Evolutionary conservation across 2,329 filamentous ascomycete species (phyloP).

Genomic region (Fusarium foetens): DNA sequence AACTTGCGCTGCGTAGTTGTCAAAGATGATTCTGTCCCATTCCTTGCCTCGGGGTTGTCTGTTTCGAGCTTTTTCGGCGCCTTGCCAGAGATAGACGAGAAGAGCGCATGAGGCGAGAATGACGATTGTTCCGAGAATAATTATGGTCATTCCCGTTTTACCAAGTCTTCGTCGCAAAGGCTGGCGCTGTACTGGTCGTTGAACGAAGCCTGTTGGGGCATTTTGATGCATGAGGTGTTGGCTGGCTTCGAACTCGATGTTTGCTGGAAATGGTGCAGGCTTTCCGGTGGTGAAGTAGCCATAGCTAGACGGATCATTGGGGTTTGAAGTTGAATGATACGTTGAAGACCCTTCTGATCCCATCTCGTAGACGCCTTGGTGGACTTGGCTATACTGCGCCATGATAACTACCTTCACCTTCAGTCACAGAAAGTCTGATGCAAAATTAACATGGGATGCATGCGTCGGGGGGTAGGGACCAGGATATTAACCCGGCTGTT

Average conservation of each 20-base stretch:
- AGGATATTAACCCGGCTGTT: background rate
- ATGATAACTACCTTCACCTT: background rate
- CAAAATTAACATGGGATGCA: rapidly evolving
- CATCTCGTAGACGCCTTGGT: background rate
- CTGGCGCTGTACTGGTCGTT: background rate
- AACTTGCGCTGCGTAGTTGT: background rate
- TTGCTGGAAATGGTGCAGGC: rapidly evolving
- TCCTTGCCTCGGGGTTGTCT: background rate
- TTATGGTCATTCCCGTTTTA: background rate
- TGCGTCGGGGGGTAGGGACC: rapidly evolving
- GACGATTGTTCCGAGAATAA: background rate
- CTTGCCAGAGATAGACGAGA: slow-evolving; percentile 20
- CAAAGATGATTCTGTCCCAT: slow-evolving; percentile 12
- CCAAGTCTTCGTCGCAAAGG: background rate
- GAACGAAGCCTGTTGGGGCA: background rate
- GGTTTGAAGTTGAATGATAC: background rate
- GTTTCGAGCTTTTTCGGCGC: background rate
- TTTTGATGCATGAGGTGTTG: background rate
- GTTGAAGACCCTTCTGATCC: rapidly evolving
- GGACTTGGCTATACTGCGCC: slow-evolving; percentile 1
- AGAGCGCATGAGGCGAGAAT: slow-evolving; percentile 1
- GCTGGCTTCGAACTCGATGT: background rate
- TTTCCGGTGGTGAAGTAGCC: background rate
- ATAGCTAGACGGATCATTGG: background rate
- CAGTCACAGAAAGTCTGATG: too few species aligned